A percentile compares a stretch with the other conserved stretches of the same genome.
These are phyloP conservation scores for Yamadazyma songkhlaensis DNA, from an alignment of 1,139 yeast species.

Conservation along the genomic window DNA sequence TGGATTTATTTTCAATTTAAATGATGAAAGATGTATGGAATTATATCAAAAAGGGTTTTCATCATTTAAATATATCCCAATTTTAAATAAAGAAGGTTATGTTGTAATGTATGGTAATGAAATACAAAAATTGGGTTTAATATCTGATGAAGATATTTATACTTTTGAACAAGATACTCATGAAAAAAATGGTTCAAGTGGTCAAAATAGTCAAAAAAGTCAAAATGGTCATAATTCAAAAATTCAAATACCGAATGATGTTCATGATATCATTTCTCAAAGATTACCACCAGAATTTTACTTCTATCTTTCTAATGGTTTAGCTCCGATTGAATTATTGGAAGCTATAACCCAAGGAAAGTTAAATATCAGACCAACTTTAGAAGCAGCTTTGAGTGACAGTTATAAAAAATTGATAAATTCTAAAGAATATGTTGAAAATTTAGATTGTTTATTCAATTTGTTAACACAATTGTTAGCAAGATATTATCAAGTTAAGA, in stretches of 20 bases:
- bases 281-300: slow-evolving; percentile 84
- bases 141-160: slow-evolving; percentile 10
- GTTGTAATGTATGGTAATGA: slow-evolving; percentile 55
- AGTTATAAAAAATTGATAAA: slow-evolving; percentile 58
- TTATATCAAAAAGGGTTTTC: slow-evolving; percentile 40
- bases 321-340: slow-evolving; percentile 62
- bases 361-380: slow-evolving; percentile 63
- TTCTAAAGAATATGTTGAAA: slow-evolving; percentile 41
- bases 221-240: not conserved
- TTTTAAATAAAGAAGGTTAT: slow-evolving; percentile 64
- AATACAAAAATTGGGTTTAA: slow-evolving; percentile 35
- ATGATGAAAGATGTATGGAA: slow-evolving; percentile 37
- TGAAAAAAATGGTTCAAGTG: slow-evolving; percentile 1
- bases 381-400: slow-evolving; percentile 61
- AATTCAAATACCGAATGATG: slow-evolving; percentile 65
- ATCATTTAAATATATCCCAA: slow-evolving; percentile 56
- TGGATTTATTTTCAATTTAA: slow-evolving; percentile 35
- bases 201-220: not conserved
- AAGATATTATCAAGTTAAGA: slow-evolving; percentile 82
- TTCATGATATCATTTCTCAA: slow-evolving; percentile 81
- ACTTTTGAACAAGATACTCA: slow-evolving; percentile 7
- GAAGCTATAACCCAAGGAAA: slow-evolving; percentile 69
- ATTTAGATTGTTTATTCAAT: slow-evolving; percentile 61
- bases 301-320: slow-evolving; percentile 78
- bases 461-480: slow-evolving; percentile 71